Evolutionary conservation across 768 basidiomycete species (phyloP).

Genomic region (Auricularia sp.): DNA sequence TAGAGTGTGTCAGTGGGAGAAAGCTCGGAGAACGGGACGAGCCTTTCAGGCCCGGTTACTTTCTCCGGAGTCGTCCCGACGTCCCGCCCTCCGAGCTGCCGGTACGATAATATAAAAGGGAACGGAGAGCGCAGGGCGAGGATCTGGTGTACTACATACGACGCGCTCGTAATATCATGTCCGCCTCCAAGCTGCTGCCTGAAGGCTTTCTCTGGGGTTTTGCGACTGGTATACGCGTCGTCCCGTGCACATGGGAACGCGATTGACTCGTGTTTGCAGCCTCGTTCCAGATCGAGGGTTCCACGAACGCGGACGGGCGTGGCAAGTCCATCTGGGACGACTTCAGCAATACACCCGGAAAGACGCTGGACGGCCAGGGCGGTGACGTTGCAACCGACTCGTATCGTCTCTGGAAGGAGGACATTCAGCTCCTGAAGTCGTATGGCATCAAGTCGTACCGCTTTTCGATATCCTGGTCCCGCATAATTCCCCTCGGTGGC

Average conservation of each 20-base stretch:
- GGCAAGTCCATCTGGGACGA: slow-evolving; percentile 70
- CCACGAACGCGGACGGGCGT: slow-evolving; percentile 45
- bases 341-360: slow-evolving; percentile 53
- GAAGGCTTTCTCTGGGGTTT: slow-evolving; percentile 62
- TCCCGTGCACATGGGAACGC: slow-evolving; percentile 1
- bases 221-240: slow-evolving; percentile 43
- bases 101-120: slow-evolving; percentile 11
- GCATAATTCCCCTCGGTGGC: slow-evolving; percentile 65
- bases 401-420: slow-evolving; percentile 57
- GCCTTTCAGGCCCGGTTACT: neutral
- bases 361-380: slow-evolving; percentile 55
- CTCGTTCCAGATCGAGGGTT: slow-evolving; percentile 67
- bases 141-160: slow-evolving; percentile 3
- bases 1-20: slow-evolving; percentile 22
- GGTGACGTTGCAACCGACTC: slow-evolving; percentile 67
- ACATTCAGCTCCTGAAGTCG: slow-evolving; percentile 46
- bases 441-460: slow-evolving; percentile 67
- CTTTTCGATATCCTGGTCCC: slow-evolving; percentile 68
- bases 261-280: slow-evolving; percentile 26
- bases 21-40: slow-evolving; percentile 29
- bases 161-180: slow-evolving; percentile 5
- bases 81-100: slow-evolving; percentile 3
- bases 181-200: slow-evolving; percentile 31
- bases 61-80: neutral
- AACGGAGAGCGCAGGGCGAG: slow-evolving; percentile 23